phyloP scores from a whole-genome alignment of 768 basidiomycete genomes.

The Collybia mongolica region DNA sequence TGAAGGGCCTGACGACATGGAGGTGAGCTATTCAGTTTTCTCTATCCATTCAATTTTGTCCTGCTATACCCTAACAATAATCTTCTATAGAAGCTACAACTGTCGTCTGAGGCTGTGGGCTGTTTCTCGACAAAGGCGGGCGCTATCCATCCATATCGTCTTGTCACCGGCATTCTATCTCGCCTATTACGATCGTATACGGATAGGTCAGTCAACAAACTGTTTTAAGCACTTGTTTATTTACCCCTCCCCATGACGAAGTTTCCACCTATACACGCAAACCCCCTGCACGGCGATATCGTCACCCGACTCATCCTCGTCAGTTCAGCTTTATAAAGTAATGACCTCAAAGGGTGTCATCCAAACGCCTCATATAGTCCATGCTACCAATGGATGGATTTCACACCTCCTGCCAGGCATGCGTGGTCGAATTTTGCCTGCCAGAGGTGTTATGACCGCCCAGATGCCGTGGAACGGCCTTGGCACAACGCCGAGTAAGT shows the following conservation, averaged over 20 bases:
- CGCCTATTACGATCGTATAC: slow-evolving; percentile 51
- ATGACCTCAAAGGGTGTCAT: slow-evolving; percentile 61
- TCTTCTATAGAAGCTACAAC: slow-evolving; percentile 42
- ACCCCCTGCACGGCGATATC: slow-evolving; percentile 60
- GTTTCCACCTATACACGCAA: slow-evolving; percentile 57
- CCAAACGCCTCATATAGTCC: slow-evolving; percentile 62
- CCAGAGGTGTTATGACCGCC: slow-evolving; percentile 61
- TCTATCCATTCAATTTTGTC: background rate
- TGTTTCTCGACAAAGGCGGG: slow-evolving; percentile 55
- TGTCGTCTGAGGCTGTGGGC: slow-evolving; percentile 45
- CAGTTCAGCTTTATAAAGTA: slow-evolving; percentile 45
- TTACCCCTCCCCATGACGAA: slow-evolving; percentile 19
- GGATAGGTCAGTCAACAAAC: slow-evolving; percentile 36
- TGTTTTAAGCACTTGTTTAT: slow-evolving; percentile 2
- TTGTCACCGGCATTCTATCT: slow-evolving; percentile 58
- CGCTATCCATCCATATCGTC: slow-evolving; percentile 68
- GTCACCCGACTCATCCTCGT: slow-evolving; percentile 17
- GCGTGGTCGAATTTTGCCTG: slow-evolving; percentile 61
- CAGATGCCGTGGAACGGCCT: slow-evolving; percentile 49
- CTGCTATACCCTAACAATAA: background rate
- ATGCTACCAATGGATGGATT: slow-evolving; percentile 84
- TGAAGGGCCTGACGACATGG: slow-evolving; percentile 24
- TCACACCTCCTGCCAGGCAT: slow-evolving; percentile 68
- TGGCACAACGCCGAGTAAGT: slow-evolving; percentile 12
- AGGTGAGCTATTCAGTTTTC: slow-evolving; percentile 18